Percentiles rank a stretch among this genome's conserved stretches.
Conservation (phyloP, 2,329 filamentous ascomycete genomes). For the Gliomastix tumulicola region DNA sequence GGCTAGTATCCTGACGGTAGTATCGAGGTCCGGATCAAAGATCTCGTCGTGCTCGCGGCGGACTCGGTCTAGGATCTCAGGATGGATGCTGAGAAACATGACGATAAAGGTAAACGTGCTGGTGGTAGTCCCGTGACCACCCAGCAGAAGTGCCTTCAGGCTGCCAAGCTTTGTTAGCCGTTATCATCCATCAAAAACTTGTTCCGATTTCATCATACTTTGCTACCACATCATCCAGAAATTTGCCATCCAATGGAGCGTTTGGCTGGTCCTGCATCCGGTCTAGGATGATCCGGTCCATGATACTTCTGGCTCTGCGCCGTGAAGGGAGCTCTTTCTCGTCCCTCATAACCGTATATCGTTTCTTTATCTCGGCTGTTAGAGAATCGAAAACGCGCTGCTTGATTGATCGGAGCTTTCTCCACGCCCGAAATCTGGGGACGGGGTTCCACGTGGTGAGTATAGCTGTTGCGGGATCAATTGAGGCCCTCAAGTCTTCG, state of each 20-base stretch:
- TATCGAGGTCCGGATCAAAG: slow-evolving; percentile 16
- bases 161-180: slow-evolving; percentile 1
- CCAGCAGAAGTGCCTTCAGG: slow-evolving; percentile 14
- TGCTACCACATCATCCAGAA: slow-evolving; percentile 8
- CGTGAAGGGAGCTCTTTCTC: slow-evolving; percentile 7
- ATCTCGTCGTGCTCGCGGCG: slow-evolving; percentile 18
- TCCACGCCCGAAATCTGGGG: background rate
- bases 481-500: slow-evolving; percentile 7
- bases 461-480: background rate
- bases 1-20: slow-evolving; percentile 23
- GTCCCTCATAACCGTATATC: slow-evolving; percentile 3
- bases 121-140: slow-evolving; percentile 13
- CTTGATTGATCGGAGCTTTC: background rate
- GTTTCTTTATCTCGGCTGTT: background rate
- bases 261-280: slow-evolving; percentile 6
- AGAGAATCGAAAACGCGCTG: slow-evolving; percentile 3
- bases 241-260: slow-evolving; percentile 6
- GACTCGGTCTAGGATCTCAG: slow-evolving; percentile 12
- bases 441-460: background rate
- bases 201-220: no score
- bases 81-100: slow-evolving; percentile 12
- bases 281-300: slow-evolving; percentile 12
- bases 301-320: slow-evolving; percentile 7
- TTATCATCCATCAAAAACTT: no score
- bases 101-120: slow-evolving; percentile 6